Evolutionary conservation across 208 protist genomes (phyloP).

Genomic region (Angomonas deanei): DNA sequence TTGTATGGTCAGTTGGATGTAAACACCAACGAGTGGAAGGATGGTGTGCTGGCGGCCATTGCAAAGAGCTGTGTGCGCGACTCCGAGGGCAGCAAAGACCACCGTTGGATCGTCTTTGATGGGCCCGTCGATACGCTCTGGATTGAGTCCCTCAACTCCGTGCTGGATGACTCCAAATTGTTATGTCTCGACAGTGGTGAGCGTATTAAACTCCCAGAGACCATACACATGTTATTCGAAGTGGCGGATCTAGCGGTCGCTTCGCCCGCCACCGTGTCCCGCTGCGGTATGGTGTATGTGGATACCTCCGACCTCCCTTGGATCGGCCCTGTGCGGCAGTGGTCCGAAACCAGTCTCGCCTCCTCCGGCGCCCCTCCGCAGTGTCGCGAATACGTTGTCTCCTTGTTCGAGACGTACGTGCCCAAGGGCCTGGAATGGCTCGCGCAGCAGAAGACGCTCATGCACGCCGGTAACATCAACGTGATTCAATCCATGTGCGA

Average conservation of each 20-base stretch:
- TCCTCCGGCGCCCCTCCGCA: conserved; percentile 40
- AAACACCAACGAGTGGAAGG: conserved; percentile 93
- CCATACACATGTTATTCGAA: conserved; percentile 97
- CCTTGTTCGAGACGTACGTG: conserved; percentile 88
- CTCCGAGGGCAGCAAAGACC: conserved; percentile 69
- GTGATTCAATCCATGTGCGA: conserved; percentile 91
- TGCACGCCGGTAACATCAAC: conserved; percentile 90
- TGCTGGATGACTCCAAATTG: conserved; percentile 98
- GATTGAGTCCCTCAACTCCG: conserved; percentile 99
- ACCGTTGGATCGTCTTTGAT: conserved; percentile 98
- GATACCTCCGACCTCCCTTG: conserved; percentile 91
- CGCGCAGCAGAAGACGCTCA: conserved; percentile 65
- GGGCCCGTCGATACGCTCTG: conserved; percentile 98
- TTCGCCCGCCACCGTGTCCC: conserved; percentile 97
- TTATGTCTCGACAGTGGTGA: conserved; percentile 97
- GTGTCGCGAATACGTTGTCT: conserved; percentile 78
- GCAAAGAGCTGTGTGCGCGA: conserved; percentile 87
- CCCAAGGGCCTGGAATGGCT: conserved; percentile 88
- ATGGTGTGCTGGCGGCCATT: conserved; percentile 89
- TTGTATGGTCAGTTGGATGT: conserved; percentile 95
- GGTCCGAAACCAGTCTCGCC: conserved; percentile 79
- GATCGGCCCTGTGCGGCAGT: conserved; percentile 85
- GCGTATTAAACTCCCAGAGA: conserved; percentile 95
- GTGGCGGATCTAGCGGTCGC: conserved; percentile 96
- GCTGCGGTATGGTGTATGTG: conserved; percentile 98